Evolutionary conservation across 2,329 filamentous ascomycete genomes (phyloP).

Genomic region (Botryosphaeria agaves): DNA sequence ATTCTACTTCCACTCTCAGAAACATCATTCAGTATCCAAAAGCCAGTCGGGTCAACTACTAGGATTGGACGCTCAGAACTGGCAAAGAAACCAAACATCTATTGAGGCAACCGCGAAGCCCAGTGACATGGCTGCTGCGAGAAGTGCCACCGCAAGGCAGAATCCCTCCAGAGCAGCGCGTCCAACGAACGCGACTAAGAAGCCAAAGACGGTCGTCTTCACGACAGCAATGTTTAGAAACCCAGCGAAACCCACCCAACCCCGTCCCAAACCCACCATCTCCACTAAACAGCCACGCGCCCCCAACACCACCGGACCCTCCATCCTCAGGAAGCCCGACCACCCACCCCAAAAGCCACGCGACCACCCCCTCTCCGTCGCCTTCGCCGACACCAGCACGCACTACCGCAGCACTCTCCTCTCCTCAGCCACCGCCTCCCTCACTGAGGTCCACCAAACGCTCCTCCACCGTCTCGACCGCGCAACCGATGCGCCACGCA

Average conservation of each 20-base stretch:
- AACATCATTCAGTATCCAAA: no score
- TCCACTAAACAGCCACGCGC: slow-evolving; percentile 2
- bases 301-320: slow-evolving; percentile 3
- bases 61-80: background rate
- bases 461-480: slow-evolving; percentile 6
- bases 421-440: slow-evolving; percentile 5
- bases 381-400: slow-evolving; percentile 14
- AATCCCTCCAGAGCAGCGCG: background rate
- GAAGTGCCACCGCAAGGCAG: slow-evolving; percentile 2
- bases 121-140: background rate
- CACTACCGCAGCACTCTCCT: slow-evolving; percentile 13
- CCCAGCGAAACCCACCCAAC: background rate
- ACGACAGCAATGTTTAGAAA: slow-evolving; percentile 12
- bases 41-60: background rate
- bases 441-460: slow-evolving; percentile 7
- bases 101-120: background rate
- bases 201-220: slow-evolving; percentile 4
- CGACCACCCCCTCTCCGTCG: slow-evolving; percentile 11
- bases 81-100: background rate
- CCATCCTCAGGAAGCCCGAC: slow-evolving; percentile 4
- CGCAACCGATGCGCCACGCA: background rate
- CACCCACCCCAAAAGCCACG: slow-evolving; percentile 3
- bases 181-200: background rate
- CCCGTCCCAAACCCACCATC: slow-evolving; percentile 1
- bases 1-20: no score